Percentiles rank a stretch among this genome's conserved stretches.
Conservation (phyloP, 2,329 filamentous ascomycete genomes). For the Leptographium galeiforme region DNA sequence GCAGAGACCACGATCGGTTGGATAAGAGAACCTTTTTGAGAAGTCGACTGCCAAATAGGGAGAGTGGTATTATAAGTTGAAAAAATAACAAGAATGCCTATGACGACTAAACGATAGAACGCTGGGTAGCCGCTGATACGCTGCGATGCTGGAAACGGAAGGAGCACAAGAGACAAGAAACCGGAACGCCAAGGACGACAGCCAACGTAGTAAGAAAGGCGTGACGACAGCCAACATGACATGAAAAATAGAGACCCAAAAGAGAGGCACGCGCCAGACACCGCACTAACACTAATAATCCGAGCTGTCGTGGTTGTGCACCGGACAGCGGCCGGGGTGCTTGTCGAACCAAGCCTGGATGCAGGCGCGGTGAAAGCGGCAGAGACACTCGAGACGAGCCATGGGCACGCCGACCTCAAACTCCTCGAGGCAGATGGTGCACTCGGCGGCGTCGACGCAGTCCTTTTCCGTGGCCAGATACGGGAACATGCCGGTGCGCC, state of each 20-base stretch:
- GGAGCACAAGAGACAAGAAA: not conserved
- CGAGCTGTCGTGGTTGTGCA: slow-evolving; percentile 51
- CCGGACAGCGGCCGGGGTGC: slow-evolving; percentile 49
- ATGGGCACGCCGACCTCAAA: slow-evolving; percentile 48
- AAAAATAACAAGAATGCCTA: too few relatives aligned
- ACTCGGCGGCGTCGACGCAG: slow-evolving; percentile 53
- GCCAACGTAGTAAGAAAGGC: not conserved
- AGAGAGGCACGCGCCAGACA: not conserved
- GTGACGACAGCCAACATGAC: not conserved
- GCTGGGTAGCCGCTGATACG: not conserved
- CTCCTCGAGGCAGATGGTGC: slow-evolving; percentile 55
- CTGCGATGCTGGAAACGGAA: not conserved
- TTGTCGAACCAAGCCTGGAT: slow-evolving; percentile 50
- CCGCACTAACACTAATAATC: slow-evolving; percentile 25
- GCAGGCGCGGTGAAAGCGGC: slow-evolving; percentile 48
- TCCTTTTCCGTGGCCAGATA: slow-evolving; percentile 55
- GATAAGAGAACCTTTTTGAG: too few relatives aligned
- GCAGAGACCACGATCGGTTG: too few relatives aligned
- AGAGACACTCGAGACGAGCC: slow-evolving; percentile 54
- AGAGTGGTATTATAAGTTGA: too few relatives aligned
- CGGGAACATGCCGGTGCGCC: slow-evolving; percentile 48
- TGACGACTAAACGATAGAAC: too few relatives aligned
- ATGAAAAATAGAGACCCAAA: not conserved
- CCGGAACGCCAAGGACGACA: not conserved
- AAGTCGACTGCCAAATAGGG: too few relatives aligned